Conservation (phyloP, 75 land plant species). For the Pseudotsuga menziesii region DNA sequence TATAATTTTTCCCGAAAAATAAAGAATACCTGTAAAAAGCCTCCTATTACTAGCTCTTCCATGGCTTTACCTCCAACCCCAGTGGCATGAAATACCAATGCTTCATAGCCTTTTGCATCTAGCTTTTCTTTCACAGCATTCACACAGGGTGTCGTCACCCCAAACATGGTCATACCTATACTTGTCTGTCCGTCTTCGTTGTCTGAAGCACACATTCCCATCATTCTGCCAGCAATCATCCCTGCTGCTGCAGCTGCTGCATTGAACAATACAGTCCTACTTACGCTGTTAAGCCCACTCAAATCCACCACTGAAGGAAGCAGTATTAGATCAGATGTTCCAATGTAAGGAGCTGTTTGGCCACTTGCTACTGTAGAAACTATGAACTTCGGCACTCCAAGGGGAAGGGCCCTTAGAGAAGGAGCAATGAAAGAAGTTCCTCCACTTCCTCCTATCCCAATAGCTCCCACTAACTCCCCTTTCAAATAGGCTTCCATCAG, state of each 20-base stretch:
- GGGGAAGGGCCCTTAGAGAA: constrained; percentile 71
- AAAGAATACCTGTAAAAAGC: constrained; percentile 71
- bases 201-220: background rate
- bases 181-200: constrained; percentile 23
- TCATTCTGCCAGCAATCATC: constrained; percentile 51
- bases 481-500: constrained; percentile 32
- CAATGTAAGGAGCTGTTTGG: constrained; percentile 72
- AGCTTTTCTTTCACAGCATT: constrained; percentile 68
- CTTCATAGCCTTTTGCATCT: constrained; percentile 75
- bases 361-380: constrained; percentile 98
- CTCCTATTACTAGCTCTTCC: constrained; percentile 77
- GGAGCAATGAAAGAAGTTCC: constrained; percentile 84
- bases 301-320: constrained; percentile 94
- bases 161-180: constrained; percentile 97
- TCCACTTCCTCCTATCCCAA: constrained; percentile 97
- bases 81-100: constrained; percentile 95
- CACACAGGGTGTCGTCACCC: constrained; percentile 96
- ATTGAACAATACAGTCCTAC: constrained; percentile 65
- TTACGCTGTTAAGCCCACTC: constrained; percentile 84
- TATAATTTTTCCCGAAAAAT: background rate
- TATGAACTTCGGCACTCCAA: constrained; percentile 85
- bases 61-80: constrained; percentile 95
- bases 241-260: constrained; percentile 90
- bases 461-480: constrained; percentile 53
- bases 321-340: constrained; percentile 78